These are phyloP conservation scores for Nannizzia gypsea DNA, from an alignment of 2,329 filamentous ascomycete genomes.

Conservation along the genomic window DNA sequence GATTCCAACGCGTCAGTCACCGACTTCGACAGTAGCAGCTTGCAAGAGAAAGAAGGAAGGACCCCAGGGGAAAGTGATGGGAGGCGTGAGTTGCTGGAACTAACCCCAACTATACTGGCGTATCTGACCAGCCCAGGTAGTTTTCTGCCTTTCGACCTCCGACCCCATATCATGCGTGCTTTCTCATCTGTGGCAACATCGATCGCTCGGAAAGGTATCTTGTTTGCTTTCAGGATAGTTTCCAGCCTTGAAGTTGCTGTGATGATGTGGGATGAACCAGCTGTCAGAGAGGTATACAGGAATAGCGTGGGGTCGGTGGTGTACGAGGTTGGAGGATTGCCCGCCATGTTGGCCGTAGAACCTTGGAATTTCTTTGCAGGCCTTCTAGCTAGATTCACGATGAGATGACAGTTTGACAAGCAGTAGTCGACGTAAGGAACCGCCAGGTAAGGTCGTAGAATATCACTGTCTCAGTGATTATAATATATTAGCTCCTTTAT, in stretches of 20 bases:
- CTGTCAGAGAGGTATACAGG: constrained; percentile 91
- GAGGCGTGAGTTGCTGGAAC: constrained; percentile 22
- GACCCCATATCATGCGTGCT: constrained; percentile 77
- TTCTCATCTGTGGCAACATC: constrained; percentile 85
- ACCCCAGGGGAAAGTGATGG: neutral
- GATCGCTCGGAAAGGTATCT: constrained; percentile 82
- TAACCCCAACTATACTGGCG: constrained; percentile 71
- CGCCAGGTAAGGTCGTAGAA: neutral
- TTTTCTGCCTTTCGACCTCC: constrained; percentile 74
- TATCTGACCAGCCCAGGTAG: constrained; percentile 81
- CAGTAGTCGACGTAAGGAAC: neutral
- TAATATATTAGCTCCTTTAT: neutral
- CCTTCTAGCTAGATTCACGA: neutral
- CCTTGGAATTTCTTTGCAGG: neutral
- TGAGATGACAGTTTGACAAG: neutral
- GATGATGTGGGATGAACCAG: constrained; percentile 89
- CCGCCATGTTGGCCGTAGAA: constrained; percentile 23
- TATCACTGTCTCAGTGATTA: neutral
- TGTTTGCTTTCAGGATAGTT: constrained; percentile 90
- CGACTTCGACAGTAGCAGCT: neutral
- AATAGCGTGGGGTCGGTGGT: constrained; percentile 61
- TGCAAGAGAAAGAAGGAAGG: neutral
- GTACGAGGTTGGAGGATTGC: constrained; percentile 22
- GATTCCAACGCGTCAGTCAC: neutral
- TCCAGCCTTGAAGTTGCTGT: constrained; percentile 92